A percentile compares a stretch with the other conserved stretches of the same genome.
These are phyloP conservation scores for Parachlorella kessleri DNA, from an alignment of 139 green algal species.

Conservation along the genomic window DNA sequence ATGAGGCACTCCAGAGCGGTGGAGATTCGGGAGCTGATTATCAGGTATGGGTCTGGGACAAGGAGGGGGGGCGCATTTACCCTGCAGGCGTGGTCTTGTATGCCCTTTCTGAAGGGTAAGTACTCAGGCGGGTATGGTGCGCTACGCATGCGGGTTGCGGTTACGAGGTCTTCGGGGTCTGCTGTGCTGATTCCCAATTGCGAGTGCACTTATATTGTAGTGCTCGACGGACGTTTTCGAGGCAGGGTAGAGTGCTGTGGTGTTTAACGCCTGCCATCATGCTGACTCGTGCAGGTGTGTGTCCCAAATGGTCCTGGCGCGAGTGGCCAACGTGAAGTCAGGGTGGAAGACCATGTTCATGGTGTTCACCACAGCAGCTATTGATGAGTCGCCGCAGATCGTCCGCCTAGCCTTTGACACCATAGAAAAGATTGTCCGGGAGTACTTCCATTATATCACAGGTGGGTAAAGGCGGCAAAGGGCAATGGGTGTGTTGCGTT, in stretches of 20 bases:
- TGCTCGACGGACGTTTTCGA: too few species aligned
- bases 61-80: too few species aligned
- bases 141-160: too few species aligned
- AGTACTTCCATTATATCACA: conserved; percentile 98
- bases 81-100: too few species aligned
- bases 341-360: conserved; percentile 99
- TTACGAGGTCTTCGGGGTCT: too few species aligned
- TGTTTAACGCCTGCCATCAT: too few species aligned
- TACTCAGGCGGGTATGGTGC: too few species aligned
- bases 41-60: conserved; percentile 74
- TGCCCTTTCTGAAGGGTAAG: too few species aligned
- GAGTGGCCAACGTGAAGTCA: conserved; percentile 94
- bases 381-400: conserved; percentile 76
- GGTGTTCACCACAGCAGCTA: conserved; percentile 97
- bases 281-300: conserved; percentile 54
- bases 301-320: conserved; percentile 90
- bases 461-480: conserved; percentile 3
- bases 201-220: too few species aligned
- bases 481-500: too few species aligned
- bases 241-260: too few species aligned
- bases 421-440: conserved; percentile 97
- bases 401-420: conserved; percentile 93
- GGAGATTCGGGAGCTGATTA: conserved; percentile 98
- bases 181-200: too few species aligned
- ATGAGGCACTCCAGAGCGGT: conserved; percentile 85